Conservation (phyloP, 306 rosid genomes). For the Cicer yamashitae region DNA sequence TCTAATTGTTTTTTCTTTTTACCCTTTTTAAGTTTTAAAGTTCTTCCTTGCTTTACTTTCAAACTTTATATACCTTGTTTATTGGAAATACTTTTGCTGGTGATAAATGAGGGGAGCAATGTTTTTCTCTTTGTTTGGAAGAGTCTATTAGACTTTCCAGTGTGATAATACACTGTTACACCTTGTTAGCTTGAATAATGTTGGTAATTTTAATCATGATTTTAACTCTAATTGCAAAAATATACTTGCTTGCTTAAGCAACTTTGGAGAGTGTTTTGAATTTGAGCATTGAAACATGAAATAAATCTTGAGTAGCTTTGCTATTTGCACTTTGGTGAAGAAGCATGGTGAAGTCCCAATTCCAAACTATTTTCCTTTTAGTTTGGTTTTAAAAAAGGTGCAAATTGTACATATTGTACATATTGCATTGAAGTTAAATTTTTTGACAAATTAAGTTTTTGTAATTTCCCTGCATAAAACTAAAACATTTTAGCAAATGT, state of each 20-base stretch:
- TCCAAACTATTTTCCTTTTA: not conserved
- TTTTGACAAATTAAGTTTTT: not conserved
- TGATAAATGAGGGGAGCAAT: constrained; percentile 41
- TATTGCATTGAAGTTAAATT: not conserved
- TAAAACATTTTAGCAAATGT: no score
- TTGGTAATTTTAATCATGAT: constrained; percentile 25
- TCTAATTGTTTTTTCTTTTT: constrained; percentile 55
- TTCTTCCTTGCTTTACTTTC: constrained; percentile 40
- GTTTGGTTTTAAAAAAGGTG: not conserved
- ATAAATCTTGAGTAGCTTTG: not conserved
- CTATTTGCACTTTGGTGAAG: not conserved
- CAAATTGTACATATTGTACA: not conserved
- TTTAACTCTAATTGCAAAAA: constrained; percentile 4
- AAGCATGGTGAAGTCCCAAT: not conserved
- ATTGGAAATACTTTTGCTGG: constrained; percentile 31
- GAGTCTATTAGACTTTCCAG: constrained; percentile 21
- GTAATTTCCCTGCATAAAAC: not conserved
- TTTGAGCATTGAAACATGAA: not conserved
- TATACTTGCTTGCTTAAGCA: not conserved
- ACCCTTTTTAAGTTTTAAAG: constrained; percentile 35
- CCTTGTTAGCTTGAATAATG: constrained; percentile 39
- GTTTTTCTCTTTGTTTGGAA: constrained; percentile 17
- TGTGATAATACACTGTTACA: constrained; percentile 29
- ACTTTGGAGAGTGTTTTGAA: not conserved
- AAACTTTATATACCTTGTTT: constrained; percentile 40